A percentile compares a stretch with the other conserved stretches of the same genome.
Evolutionary conservation across 805 yeast genomes (phyloP).

Genomic region (Lipomyces japonicus): DNA sequence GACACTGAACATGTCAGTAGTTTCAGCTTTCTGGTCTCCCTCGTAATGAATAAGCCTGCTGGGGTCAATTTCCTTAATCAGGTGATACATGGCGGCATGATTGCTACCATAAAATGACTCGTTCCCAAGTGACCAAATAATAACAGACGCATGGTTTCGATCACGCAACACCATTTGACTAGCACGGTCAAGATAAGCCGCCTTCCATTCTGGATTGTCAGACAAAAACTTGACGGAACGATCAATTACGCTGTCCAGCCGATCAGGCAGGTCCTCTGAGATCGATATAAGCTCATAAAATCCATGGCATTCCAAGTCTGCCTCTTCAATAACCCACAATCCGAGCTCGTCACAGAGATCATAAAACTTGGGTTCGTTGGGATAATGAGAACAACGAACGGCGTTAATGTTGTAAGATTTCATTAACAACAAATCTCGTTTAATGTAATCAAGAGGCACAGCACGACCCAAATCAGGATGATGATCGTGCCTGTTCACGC

Average conservation of each 20-base stretch:
- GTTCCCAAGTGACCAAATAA: slow-evolving; percentile 43
- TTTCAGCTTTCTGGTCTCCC: slow-evolving; percentile 34
- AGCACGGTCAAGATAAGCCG: slow-evolving; percentile 40
- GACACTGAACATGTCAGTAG: slow-evolving; percentile 36
- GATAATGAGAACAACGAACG: slow-evolving; percentile 41
- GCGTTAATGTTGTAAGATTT: slow-evolving; percentile 40
- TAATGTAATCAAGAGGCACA: slow-evolving; percentile 38
- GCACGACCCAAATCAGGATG: slow-evolving; percentile 40
- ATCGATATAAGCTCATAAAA: slow-evolving; percentile 29
- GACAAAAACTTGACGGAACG: slow-evolving; percentile 34
- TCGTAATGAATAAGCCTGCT: slow-evolving; percentile 40
- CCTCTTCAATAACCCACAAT: slow-evolving; percentile 41
- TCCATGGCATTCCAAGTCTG: slow-evolving; percentile 43
- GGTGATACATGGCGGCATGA: slow-evolving; percentile 36
- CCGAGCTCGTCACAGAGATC: slow-evolving; percentile 38
- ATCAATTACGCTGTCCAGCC: slow-evolving; percentile 10
- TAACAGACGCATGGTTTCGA: slow-evolving; percentile 38
- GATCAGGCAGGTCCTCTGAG: slow-evolving; percentile 5
- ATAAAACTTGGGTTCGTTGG: slow-evolving; percentile 38
- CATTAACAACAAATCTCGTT: slow-evolving; percentile 38
- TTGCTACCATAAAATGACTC: slow-evolving; percentile 40
- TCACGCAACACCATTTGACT: slow-evolving; percentile 37
- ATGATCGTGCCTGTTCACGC: slow-evolving; percentile 42
- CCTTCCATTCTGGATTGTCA: slow-evolving; percentile 38
- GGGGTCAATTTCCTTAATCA: slow-evolving; percentile 34